phyloP scores from a whole-genome alignment of 2,329 filamentous ascomycete species.

The Didymella keratinophila region DNA sequence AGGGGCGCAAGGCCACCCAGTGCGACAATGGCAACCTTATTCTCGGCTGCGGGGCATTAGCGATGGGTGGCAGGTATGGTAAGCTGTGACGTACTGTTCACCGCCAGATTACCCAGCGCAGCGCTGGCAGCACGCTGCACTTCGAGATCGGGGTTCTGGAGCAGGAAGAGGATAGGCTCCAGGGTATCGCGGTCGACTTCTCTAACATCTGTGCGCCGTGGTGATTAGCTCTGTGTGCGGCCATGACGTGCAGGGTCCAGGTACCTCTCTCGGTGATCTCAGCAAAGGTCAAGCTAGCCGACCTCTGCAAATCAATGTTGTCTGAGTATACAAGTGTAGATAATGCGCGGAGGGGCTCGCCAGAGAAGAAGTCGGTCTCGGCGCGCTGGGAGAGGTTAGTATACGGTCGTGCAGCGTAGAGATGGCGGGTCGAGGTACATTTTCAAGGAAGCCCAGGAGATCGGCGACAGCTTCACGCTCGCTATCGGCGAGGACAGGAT shows the following conservation, averaged over 20 bases:
- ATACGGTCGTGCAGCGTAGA: constrained; percentile 9
- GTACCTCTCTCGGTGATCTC: constrained; percentile 98
- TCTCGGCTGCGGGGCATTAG: constrained; percentile 77
- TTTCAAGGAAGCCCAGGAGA: constrained; percentile 93
- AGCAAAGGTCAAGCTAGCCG: constrained; percentile 96
- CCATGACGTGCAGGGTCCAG: constrained; percentile 15
- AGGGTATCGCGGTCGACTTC: constrained; percentile 95
- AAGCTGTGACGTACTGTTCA: constrained; percentile 75
- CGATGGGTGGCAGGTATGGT: constrained; percentile 19
- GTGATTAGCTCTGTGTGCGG: constrained; percentile 27
- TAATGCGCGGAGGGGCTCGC: constrained; percentile 89
- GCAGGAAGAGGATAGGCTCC: constrained; percentile 91
- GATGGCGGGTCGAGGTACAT: constrained; percentile 63
- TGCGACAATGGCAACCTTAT: constrained; percentile 95
- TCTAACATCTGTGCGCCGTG: constrained; percentile 79
- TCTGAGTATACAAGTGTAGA: constrained; percentile 98
- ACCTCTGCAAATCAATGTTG: constrained; percentile 96
- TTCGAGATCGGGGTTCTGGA: constrained; percentile 95
- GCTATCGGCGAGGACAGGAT: constrained; percentile 83
- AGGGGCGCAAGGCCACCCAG: constrained; percentile 89
- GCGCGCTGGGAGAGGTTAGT: constrained; percentile 70
- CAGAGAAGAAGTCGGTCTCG: constrained; percentile 98
- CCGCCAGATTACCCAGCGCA: constrained; percentile 92
- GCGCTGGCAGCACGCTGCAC: constrained; percentile 96
- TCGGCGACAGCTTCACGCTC: constrained; percentile 97